Percentiles rank a stretch among this genome's conserved stretches.
Conservation (phyloP, 805 yeast species). For the Pichia gijzeniarum region DNA sequence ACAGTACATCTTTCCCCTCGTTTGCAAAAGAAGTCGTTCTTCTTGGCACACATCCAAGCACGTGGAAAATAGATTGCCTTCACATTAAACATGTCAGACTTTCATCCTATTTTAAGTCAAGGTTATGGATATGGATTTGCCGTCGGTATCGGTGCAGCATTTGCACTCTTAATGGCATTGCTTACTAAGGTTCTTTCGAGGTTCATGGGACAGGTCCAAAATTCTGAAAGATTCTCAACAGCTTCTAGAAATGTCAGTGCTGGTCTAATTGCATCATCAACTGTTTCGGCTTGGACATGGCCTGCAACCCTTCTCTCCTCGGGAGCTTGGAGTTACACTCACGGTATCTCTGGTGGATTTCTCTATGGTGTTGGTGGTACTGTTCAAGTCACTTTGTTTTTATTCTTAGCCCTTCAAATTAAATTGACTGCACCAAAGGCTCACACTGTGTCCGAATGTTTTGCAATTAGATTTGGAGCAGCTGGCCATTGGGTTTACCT, state of each 20-base stretch:
- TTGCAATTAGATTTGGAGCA: conserved; percentile 34
- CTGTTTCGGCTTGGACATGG: conserved; percentile 45
- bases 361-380: conserved; percentile 34
- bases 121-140: conserved; percentile 37
- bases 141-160: conserved; percentile 39
- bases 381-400: conserved; percentile 33
- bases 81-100: conserved; percentile 13
- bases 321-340: conserved; percentile 34
- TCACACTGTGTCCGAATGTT: conserved; percentile 38
- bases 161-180: conserved; percentile 36
- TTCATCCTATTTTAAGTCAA: conserved; percentile 25
- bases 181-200: conserved; percentile 33
- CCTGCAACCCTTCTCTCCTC: conserved; percentile 36
- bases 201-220: conserved; percentile 34
- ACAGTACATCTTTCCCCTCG: too few relatives aligned
- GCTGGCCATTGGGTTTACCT: conserved; percentile 32
- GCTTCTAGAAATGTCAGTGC: conserved; percentile 36
- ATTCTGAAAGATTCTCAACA: conserved; percentile 36
- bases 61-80: too few relatives aligned
- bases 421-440: conserved; percentile 37
- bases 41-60: too few relatives aligned
- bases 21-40: too few relatives aligned
- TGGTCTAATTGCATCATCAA: conserved; percentile 39
- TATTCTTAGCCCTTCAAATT: conserved; percentile 33
- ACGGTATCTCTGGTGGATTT: conserved; percentile 38